Base-by-base conservation (phyloP, 2,329 filamentous ascomycete species). In the Trichoderma sp. region DNA sequence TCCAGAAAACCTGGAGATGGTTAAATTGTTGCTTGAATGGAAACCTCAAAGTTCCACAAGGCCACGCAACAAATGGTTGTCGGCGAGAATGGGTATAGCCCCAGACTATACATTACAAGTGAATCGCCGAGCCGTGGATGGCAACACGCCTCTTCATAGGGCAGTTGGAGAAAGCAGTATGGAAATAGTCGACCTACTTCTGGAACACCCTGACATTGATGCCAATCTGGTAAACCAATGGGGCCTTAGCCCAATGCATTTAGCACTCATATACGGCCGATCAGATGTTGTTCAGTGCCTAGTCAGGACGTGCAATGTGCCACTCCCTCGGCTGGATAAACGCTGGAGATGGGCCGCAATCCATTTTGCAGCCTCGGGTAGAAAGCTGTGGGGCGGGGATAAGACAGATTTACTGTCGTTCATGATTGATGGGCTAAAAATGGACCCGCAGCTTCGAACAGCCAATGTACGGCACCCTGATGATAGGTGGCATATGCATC, bases 221-320 rank as follows among this genome's bases (percentile, higher is more conserved):
- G 24, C 34, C 0, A 54, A n/a, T 0, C 0, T 4, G 7, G 1
- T 46, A 0, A 54, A 67, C 1, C 5, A 7, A 0, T 21, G 46
- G 16, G 52, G 37, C 5, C 1, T 11, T 2, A 32, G 11, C 14
- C 18, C 51, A 5, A 24, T 66, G 16, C 21, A 46, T 13, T 2
- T 24, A 4, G 32, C 61, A 2, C 18, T 66, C 0, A 3, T 46
- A 4, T 1, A 10, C 16, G 0, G 2, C 32, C 34, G 8, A 24
- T 2, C 46, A 26, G 28, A 6, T 11, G 8, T 37, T 52, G 46
- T 51, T n/a, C 28, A 3, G 7, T 11, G 7, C n/a, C 13, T 63
- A 28, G 2, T 34, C 4, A 13, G 54, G 28, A 7, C 18, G 4
- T 39, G 18, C 1, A 30, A 58, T 16, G 14, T 58, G 10, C n/a